Conservation (phyloP, 2,329 filamentous ascomycete genomes). For the Xylaria sp. region DNA sequence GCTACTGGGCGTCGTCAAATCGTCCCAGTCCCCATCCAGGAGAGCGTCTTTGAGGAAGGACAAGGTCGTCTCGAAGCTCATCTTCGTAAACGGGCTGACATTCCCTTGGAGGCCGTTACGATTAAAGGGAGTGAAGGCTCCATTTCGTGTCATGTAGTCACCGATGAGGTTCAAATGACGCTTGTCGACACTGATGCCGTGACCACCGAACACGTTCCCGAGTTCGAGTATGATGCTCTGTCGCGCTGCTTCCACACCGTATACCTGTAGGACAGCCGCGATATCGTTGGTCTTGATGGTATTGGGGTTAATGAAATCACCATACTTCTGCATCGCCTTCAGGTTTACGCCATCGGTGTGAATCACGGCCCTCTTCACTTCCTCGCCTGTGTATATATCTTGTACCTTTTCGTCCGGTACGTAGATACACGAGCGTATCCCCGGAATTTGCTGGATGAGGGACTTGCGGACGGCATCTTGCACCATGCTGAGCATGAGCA, state of each 20-base stretch:
- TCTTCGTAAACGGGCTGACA: conserved; percentile 94
- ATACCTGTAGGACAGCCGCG: conserved; percentile 81
- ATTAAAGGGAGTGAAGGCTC: conserved; percentile 91
- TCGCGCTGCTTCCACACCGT: conserved; percentile 94
- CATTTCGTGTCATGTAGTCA: conserved; percentile 96
- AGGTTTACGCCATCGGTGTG: conserved; percentile 89
- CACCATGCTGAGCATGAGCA: conserved; percentile 91
- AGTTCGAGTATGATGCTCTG: conserved; percentile 89
- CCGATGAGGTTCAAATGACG: conserved; percentile 95
- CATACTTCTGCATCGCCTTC: conserved; percentile 87
- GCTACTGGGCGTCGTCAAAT: conserved; percentile 84
- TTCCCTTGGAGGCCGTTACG: conserved; percentile 87
- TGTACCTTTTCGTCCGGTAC: conserved; percentile 68
- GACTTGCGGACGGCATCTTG: conserved; percentile 82
- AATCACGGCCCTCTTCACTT: conserved; percentile 67
- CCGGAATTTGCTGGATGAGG: conserved; percentile 86
- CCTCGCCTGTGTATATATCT: conserved; percentile 60
- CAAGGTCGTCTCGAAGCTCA: conserved; percentile 98
- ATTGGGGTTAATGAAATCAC: conserved; percentile 86
- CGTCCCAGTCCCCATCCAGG: conserved; percentile 89
- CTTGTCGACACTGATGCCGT: conserved; percentile 92
- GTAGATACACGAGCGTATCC: conserved; percentile 77
- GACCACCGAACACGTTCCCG: conserved; percentile 83
- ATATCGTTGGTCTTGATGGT: conserved; percentile 93
- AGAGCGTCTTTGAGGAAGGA: conserved; percentile 94